Evolutionary conservation across 768 basidiomycete genomes (phyloP).

Genomic region (Pholiota molesta): DNA sequence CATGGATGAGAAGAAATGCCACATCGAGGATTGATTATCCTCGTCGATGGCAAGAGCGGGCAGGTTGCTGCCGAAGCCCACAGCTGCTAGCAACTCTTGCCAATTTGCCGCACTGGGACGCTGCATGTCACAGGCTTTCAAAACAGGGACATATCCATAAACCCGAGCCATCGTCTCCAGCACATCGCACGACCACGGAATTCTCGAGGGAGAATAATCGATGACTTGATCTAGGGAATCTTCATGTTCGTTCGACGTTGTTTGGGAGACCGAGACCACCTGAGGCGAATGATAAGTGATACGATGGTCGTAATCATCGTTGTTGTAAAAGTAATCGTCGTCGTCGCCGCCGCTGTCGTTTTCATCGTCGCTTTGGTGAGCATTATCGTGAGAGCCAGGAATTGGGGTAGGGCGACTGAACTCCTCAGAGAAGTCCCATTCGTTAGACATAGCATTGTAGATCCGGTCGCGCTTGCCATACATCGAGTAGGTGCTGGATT

Average conservation of each 20-base stretch:
- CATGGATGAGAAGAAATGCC: neutral
- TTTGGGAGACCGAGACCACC: neutral
- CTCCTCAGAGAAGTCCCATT: conserved; percentile 17
- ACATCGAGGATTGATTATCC: neutral
- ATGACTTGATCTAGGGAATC: neutral
- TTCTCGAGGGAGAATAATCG: neutral
- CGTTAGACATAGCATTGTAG: conserved; percentile 12
- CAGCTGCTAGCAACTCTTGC: neutral
- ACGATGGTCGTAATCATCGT: neutral
- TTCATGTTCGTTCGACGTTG: too few species aligned
- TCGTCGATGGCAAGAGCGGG: neutral
- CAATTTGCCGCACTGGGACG: neutral
- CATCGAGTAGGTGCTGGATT: neutral
- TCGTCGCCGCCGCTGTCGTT: neutral
- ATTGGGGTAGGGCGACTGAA: neutral
- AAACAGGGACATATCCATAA: neutral
- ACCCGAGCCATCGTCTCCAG: neutral
- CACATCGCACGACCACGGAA: neutral
- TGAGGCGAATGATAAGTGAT: neutral
- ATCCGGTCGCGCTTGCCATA: neutral
- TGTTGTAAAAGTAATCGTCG: neutral
- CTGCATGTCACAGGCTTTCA: neutral
- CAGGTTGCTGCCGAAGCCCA: neutral
- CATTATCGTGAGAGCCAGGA: neutral
- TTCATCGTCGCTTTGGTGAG: too few species aligned